Percentiles rank a stretch among this genome's conserved stretches.
Conservation (phyloP, 495 filamentous ascomycete species). For the Penicillium malachiteum region DNA sequence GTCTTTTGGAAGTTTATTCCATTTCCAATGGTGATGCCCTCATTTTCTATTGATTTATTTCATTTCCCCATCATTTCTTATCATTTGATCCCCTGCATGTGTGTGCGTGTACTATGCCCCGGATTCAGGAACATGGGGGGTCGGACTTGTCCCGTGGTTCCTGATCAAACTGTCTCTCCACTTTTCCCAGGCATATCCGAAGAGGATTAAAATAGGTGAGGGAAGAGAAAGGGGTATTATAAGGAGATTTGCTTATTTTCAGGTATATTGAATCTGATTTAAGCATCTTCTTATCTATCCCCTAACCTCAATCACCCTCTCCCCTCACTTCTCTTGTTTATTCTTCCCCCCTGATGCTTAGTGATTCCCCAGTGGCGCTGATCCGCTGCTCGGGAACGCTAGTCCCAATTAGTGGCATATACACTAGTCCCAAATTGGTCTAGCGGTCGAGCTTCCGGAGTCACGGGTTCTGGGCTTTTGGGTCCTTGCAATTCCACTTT, state of each 20-base stretch:
- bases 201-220: not conserved
- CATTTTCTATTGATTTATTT: not conserved
- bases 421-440: constrained; percentile 21
- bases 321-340: not conserved
- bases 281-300: not conserved
- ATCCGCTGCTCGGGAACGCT: constrained; percentile 46
- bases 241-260: not conserved
- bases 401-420: constrained; percentile 16
- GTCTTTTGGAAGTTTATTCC: not conserved
- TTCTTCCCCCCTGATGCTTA: constrained; percentile 15
- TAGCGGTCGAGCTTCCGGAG: constrained; percentile 42
- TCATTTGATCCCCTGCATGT: constrained; percentile 1
- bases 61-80: not conserved
- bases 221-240: too few relatives aligned
- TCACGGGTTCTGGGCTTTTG: constrained; percentile 39
- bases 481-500: constrained; percentile 18
- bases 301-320: constrained; percentile 1
- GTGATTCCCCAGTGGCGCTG: constrained; percentile 33
- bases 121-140: constrained; percentile 21
- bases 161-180: constrained; percentile 18
- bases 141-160: constrained; percentile 30
- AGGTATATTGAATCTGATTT: not conserved
- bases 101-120: constrained; percentile 9
- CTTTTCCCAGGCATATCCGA: constrained; percentile 1
- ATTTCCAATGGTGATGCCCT: not conserved